phyloP scores from a whole-genome alignment of 2,329 filamentous ascomycete genomes.

The Diaporthe caulivora region DNA sequence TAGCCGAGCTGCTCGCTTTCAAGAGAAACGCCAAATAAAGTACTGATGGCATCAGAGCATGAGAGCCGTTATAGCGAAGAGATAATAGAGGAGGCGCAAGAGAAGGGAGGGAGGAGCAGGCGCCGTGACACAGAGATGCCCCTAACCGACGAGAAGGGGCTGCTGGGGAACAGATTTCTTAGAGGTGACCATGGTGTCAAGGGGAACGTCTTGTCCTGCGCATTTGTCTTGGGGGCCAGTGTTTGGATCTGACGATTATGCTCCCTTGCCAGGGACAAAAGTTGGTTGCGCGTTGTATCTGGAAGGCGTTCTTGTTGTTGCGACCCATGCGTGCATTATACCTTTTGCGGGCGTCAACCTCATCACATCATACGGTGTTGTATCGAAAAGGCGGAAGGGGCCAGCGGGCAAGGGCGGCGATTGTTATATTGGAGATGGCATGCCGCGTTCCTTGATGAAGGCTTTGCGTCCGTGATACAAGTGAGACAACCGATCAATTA shows the following conservation, averaged over 20 bases:
- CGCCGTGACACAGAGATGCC: neutral
- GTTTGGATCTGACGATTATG: conserved; percentile 33
- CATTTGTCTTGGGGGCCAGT: conserved; percentile 29
- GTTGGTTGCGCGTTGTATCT: conserved; percentile 33
- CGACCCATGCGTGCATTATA: conserved; percentile 32
- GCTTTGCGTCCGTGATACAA: conserved; percentile 28
- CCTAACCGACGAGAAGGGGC: neutral
- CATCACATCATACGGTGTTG: conserved; percentile 30
- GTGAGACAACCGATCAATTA: conserved; percentile 29
- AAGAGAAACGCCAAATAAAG: conserved; percentile 78
- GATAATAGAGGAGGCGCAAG: neutral
- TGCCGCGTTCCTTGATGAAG: neutral
- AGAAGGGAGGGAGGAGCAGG: neutral
- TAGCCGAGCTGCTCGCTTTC: conserved; percentile 90
- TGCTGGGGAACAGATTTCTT: conserved; percentile 7
- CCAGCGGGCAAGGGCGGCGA: neutral
- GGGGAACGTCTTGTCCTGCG: conserved; percentile 13
- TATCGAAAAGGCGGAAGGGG: conserved; percentile 1
- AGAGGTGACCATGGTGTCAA: conserved; percentile 12
- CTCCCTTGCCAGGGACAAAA: conserved; percentile 30
- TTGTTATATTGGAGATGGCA: conserved; percentile 11
- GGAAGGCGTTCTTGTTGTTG: conserved; percentile 33
- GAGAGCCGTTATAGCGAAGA: neutral
- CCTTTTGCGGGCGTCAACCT: conserved; percentile 32
- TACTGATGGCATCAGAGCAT: neutral